A percentile compares a stretch with the other conserved stretches of the same genome.
Evolutionary conservation across 2,329 filamentous ascomycete genomes (phyloP).

Genomic region (Scytalidium lignicola): DNA sequence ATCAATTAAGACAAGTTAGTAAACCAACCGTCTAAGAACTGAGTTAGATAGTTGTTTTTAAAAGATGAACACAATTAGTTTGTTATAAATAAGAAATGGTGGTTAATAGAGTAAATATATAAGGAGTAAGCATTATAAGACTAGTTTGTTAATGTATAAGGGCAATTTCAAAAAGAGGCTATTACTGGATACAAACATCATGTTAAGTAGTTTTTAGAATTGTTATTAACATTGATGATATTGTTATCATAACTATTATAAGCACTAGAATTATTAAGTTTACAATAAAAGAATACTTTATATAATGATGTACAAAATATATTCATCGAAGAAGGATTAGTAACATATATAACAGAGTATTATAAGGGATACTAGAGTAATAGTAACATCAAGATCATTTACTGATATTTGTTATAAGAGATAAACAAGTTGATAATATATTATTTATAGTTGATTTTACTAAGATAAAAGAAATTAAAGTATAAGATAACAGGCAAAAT

Average conservation of each 20-base stretch:
- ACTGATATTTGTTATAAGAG: constrained; percentile 22
- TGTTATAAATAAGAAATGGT: too few species aligned
- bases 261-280: constrained; percentile 9
- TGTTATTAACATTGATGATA: constrained; percentile 7
- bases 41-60: too few species aligned
- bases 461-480: constrained; percentile 10
- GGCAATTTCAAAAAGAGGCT: constrained; percentile 6
- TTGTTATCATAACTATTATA: constrained; percentile 5
- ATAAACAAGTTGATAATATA: constrained; percentile 18
- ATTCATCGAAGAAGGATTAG: constrained; percentile 9
- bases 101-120: too few species aligned
- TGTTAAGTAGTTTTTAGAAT: constrained; percentile 7
- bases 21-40: too few species aligned
- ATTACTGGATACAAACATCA: constrained; percentile 4
- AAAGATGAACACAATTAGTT: too few species aligned
- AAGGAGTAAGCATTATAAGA: too few species aligned
- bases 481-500: constrained; percentile 4
- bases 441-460: constrained; percentile 24
- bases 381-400: constrained; percentile 20
- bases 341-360: constrained; percentile 19
- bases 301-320: constrained; percentile 9
- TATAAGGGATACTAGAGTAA: constrained; percentile 18
- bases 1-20: too few species aligned
- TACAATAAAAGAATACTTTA: constrained; percentile 10
- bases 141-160: constrained; percentile 1